These are phyloP conservation scores for Penicillium freii DNA, from an alignment of 2,329 filamentous ascomycete genomes.

Conservation along the genomic window DNA sequence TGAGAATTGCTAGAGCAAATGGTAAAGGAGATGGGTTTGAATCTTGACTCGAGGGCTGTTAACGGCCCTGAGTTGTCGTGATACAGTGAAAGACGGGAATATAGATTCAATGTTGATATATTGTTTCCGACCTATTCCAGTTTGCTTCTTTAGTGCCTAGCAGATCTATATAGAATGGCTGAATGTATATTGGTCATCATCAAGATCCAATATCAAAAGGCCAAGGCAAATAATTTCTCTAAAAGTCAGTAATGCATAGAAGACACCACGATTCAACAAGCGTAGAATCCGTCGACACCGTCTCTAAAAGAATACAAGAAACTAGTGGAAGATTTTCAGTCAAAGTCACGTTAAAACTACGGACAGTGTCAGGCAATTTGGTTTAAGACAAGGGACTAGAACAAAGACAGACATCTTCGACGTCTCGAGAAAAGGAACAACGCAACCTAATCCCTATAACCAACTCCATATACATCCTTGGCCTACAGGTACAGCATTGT, in stretches of 20 bases:
- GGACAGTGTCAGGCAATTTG: neutral
- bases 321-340: neutral
- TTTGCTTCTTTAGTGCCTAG: neutral
- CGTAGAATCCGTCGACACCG: neutral
- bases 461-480: constrained; percentile 1
- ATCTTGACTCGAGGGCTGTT: neutral
- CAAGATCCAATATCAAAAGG: neutral
- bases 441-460: neutral
- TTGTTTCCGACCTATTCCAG: neutral
- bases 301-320: neutral
- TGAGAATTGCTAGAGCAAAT: neutral
- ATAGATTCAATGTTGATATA: neutral
- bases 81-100: neutral
- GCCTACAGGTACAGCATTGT: neutral
- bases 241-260: neutral
- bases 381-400: neutral
- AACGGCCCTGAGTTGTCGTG: neutral
- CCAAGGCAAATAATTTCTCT: neutral
- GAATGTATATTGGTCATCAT: neutral
- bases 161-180: neutral
- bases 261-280: neutral
- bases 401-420: neutral
- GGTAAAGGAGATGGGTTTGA: too few relatives aligned
- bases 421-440: neutral
- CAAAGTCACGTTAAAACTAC: neutral